Base-by-base conservation (phyloP, 495 filamentous ascomycete species). In the Lophium mytilinum region DNA sequence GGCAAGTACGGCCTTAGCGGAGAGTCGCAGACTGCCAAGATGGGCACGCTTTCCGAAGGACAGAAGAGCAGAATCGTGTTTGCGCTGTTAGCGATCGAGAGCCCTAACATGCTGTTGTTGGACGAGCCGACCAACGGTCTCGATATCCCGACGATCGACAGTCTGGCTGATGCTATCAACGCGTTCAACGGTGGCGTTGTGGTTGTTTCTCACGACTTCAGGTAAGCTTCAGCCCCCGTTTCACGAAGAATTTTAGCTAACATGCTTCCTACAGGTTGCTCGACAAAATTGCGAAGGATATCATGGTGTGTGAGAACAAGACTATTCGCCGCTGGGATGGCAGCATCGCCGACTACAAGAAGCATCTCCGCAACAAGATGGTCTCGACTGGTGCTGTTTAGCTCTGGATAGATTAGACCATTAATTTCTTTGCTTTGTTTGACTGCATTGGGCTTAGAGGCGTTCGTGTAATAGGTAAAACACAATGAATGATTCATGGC, bases 211-310 rank as follows among this genome's bases (percentile, higher is more conserved):
- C 93, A 98, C 84, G 93, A 98, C 72, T 98, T 98, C 80, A 86
- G 93, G 88, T 91, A 79, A 68, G 81, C 14, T 17, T 48, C 19
- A 48, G 6, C 17, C n/a, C 1, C 18, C 33, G 18, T 40, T 45
- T 3, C 46, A 3, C 39, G 49, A 33, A 50, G 42, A 9, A 18
- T 18, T 41, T 1, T 18, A 49, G 54, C 65, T 72, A 57, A 72
- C 51, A 41, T 49, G 48, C 49, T 15, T 37, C 3, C 24, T 6
- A 39, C 62, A 92, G 89, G 78, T 77, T 99, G 60, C 85, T 99
- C 57, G 93, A 99, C 80, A 97, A 95, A 80, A 99, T 99, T 70
- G 93, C 93, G 61, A 99, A 97, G 80, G 90, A 99, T 70, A 99
- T 99, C 73, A 83, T 97, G 72, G 93, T 99, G 37, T 99, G 93